Conservation (phyloP, 208 protist species). For the Crithidia acanthocephali region DNA sequence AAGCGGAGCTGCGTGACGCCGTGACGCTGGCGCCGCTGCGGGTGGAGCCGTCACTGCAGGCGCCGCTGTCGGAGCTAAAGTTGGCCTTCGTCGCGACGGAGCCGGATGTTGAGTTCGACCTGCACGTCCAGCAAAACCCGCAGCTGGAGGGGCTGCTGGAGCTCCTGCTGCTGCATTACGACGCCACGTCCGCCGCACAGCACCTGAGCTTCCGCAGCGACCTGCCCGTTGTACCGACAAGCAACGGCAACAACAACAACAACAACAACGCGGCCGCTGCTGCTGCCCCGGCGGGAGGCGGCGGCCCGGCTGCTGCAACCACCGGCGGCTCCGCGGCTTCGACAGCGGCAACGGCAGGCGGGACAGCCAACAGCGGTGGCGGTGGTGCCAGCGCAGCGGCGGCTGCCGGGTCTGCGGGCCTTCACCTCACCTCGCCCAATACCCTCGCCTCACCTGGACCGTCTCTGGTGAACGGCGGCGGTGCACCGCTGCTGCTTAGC, state of each 20-base stretch:
- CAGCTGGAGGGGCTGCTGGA: conserved; percentile 75
- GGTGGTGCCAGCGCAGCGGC: background rate
- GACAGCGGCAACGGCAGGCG: background rate
- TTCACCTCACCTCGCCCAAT: background rate
- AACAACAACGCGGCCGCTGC: background rate
- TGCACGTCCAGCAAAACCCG: conserved; percentile 57
- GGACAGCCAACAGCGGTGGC: background rate
- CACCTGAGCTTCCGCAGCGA: conserved; percentile 61
- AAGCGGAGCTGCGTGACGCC: conserved; percentile 54
- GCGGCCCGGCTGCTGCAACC: background rate
- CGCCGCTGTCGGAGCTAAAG: conserved; percentile 71
- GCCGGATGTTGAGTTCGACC: conserved; percentile 55
- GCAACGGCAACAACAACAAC: background rate
- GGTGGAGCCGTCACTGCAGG: conserved; percentile 42
- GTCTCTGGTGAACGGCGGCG: background rate
- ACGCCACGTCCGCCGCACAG: conserved; percentile 55
- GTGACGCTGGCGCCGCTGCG: conserved; percentile 64
- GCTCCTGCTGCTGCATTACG: conserved; percentile 79
- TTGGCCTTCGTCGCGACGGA: conserved; percentile 65
- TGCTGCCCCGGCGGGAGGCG: background rate
- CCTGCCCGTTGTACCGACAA: background rate
- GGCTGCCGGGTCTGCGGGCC: background rate
- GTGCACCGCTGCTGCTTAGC: background rate
- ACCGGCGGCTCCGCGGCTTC: background rate
- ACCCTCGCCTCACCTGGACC: background rate